Base-by-base conservation (phyloP, 2,329 filamentous ascomycete species). In the Microdochium nivale region DNA sequence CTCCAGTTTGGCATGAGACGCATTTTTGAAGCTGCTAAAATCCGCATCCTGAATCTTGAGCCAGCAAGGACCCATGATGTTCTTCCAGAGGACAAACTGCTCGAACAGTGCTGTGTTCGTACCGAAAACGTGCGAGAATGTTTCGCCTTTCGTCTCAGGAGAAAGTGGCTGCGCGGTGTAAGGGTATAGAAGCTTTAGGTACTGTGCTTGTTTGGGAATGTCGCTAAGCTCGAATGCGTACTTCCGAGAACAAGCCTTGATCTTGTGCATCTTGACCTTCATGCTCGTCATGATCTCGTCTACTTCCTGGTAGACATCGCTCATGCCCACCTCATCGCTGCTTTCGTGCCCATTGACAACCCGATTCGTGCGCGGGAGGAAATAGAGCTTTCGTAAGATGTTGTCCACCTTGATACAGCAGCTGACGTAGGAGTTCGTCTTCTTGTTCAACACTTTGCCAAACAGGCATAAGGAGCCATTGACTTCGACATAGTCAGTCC, bases 51-150 rank as follows among this genome's bases (percentile, higher is more conserved):
- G 80, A 51, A 99, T 94, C 64, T 86, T 91, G 47, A 99, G 79
- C 94, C 94, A 99, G 67, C 94, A 97, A 27, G 94, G 94, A 1
- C 94, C 94, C 92, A 96, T 99, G 60, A 99, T 88, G 64, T 96
- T 95, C 72, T 96, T 97, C 88, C 91, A 96, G 4, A 99, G 78
- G 21, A 99, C 94, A 64, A 99, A 99, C 61, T 99, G 94, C 69
- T 99, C 94, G 60, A 99, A 99, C 0, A 99, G 77, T 1, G 89
- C 84, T 0, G 94, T 99, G 67, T 94, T 96, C 52, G 87, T 87
- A 25, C 95, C 94, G 59, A 99, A 99, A 24, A 96, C 86, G 58
- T 89, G 88, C 1, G 92, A 96, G 65, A 92, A 99, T 0, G 94
- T 97, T 66, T 95, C 84, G 25, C 94, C 94, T 40, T 76, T 81